Evolutionary conservation across 805 yeast species (phyloP).

Genomic region (Wickerhamiella spandovensis): DNA sequence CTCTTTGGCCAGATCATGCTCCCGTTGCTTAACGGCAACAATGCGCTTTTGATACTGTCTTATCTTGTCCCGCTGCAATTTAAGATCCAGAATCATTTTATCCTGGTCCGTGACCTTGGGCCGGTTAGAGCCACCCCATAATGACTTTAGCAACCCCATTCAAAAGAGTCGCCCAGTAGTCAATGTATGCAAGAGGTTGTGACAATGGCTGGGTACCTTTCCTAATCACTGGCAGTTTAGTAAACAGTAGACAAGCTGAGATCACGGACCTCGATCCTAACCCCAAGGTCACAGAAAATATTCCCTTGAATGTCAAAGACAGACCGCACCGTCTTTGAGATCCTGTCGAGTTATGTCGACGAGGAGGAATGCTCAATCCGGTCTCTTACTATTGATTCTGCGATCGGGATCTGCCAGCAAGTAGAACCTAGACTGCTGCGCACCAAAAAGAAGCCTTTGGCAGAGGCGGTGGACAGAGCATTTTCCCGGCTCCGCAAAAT

Average conservation of each 20-base stretch:
- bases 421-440: constrained; percentile 58
- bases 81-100: constrained; percentile 71
- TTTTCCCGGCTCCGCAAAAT: constrained; percentile 43
- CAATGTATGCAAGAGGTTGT: too few species aligned
- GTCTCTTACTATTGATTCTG: constrained; percentile 10
- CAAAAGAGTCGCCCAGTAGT: background rate
- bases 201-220: too few species aligned
- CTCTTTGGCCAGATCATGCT: constrained; percentile 44
- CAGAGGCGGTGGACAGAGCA: constrained; percentile 49
- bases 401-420: constrained; percentile 33
- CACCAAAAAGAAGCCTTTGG: constrained; percentile 50
- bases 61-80: constrained; percentile 76
- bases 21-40: constrained; percentile 42
- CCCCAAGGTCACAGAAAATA: background rate
- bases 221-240: too few species aligned
- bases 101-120: constrained; percentile 68
- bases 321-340: constrained; percentile 16
- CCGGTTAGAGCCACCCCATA: constrained; percentile 1
- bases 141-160: constrained; percentile 4
- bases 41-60: constrained; percentile 57
- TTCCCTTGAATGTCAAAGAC: constrained; percentile 10
- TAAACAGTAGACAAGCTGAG: background rate
- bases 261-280: too few species aligned
- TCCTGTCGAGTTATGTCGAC: constrained; percentile 19
- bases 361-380: constrained; percentile 28